Percentiles rank a stretch among this genome's conserved stretches.
Evolutionary conservation across 2,329 filamentous ascomycete species (phyloP).

Genomic region (Fusarium acutatum): DNA sequence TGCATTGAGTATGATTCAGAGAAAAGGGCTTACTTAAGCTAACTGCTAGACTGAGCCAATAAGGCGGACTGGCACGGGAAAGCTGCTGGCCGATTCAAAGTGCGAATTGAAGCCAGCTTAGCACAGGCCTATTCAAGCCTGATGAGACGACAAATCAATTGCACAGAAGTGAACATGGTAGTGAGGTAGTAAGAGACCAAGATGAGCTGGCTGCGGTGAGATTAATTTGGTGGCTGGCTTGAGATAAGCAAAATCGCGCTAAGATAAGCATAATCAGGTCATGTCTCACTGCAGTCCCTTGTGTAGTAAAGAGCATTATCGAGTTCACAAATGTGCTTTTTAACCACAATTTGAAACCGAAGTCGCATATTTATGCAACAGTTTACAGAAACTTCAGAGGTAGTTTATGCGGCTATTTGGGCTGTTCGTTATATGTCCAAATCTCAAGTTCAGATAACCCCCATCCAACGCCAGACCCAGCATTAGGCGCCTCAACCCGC

Average conservation of each 20-base stretch:
- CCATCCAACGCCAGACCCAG: background rate
- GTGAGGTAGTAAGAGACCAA: background rate
- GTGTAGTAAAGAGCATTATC: background rate
- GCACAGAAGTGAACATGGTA: background rate
- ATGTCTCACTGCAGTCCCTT: background rate
- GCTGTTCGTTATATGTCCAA: background rate
- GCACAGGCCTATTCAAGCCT: fast-evolving
- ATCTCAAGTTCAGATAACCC: background rate
- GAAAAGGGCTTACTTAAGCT: no score
- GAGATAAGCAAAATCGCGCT: background rate
- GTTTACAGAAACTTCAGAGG: background rate
- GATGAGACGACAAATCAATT: background rate
- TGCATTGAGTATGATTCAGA: background rate
- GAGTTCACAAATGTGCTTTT: background rate
- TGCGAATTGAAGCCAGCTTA: fast-evolving
- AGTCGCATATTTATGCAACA: background rate
- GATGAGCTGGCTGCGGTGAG: background rate
- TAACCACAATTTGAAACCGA: background rate
- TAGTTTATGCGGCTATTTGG: no score
- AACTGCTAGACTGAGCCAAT: background rate
- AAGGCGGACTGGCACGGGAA: background rate
- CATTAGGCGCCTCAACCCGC: background rate
- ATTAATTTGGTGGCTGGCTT: background rate
- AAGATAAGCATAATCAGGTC: background rate
- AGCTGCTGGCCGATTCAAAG: background rate